Percentiles rank a stretch among this genome's conserved stretches.
These are phyloP conservation scores for Saturnispora quitensis DNA, from an alignment of 805 yeast genomes.

Conservation along the genomic window DNA sequence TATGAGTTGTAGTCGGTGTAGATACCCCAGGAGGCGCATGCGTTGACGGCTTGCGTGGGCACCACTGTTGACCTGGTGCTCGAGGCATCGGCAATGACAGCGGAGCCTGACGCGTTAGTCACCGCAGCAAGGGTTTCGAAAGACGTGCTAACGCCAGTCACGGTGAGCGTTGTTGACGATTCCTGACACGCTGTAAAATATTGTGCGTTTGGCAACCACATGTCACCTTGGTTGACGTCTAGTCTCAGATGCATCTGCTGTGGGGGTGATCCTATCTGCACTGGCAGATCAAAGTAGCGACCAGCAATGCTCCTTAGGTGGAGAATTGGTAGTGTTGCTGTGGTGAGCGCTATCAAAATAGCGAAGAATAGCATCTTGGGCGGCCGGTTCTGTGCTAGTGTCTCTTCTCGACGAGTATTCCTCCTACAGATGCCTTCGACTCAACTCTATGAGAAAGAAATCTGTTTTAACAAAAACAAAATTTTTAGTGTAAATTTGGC, in stretches of 20 bases:
- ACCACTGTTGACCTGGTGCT: background rate
- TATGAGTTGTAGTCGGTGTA: constrained; percentile 19
- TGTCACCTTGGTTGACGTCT: constrained; percentile 21
- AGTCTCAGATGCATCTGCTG: constrained; percentile 21
- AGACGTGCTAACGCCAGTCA: background rate
- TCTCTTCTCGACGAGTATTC: background rate
- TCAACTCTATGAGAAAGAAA: too few relatives aligned
- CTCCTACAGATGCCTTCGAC: background rate
- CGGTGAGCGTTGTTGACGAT: background rate
- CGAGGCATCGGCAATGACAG: background rate
- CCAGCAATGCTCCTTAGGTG: constrained; percentile 1
- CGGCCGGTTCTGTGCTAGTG: background rate
- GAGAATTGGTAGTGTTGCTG: constrained; percentile 7
- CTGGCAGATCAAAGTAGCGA: constrained; percentile 17
- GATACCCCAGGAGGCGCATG: constrained; percentile 22
- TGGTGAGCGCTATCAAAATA: background rate
- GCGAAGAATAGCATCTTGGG: background rate
- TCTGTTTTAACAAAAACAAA: too few relatives aligned
- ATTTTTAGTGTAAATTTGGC: too few relatives aligned
- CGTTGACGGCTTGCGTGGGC: background rate
- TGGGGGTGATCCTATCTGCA: constrained; percentile 20
- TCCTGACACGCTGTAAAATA: constrained; percentile 18
- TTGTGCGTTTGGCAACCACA: constrained; percentile 24
- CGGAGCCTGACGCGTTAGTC: background rate
- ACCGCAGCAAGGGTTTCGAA: background rate